These are phyloP conservation scores for Aschersonia sp. DNA, from an alignment of 2,329 filamentous ascomycete genomes.

Conservation along the genomic window DNA sequence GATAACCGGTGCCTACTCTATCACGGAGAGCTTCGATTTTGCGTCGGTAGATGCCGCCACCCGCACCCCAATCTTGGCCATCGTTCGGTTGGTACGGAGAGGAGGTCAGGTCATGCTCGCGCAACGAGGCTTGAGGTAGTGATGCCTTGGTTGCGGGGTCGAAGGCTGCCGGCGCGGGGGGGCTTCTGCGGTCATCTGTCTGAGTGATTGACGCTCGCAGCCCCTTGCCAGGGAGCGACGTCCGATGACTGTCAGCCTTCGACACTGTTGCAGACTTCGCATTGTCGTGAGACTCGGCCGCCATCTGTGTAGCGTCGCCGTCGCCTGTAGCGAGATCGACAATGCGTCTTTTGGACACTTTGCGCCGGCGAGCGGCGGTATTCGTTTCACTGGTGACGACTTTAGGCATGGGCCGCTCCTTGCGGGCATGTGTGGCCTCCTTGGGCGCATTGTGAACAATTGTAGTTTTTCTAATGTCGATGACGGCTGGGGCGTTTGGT, in stretches of 20 bases:
- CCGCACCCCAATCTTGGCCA: constrained; percentile 46
- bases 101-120: background rate
- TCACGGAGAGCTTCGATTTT: constrained; percentile 77
- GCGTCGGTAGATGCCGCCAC: constrained; percentile 68
- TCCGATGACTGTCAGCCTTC: constrained; percentile 21
- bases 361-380: constrained; percentile 44
- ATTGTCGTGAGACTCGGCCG: constrained; percentile 11
- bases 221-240: constrained; percentile 26
- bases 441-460: constrained; percentile 37
- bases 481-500: constrained; percentile 45
- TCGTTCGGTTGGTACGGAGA: constrained; percentile 12
- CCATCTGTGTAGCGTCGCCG: constrained; percentile 11
- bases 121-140: background rate
- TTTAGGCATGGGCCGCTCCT: constrained; percentile 39
- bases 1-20: constrained; percentile 75
- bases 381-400: constrained; percentile 43
- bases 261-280: constrained; percentile 8
- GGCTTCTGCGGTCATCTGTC: constrained; percentile 16
- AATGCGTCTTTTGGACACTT: constrained; percentile 47
- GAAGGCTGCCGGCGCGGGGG: constrained; percentile 3
- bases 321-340: constrained; percentile 48
- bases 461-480: constrained; percentile 54
- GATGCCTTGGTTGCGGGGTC: background rate
- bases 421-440: constrained; percentile 40
- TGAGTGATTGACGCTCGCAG: constrained; percentile 15